Base-by-base conservation (phyloP, 805 yeast genomes). In the Ogataea pini region DNA sequence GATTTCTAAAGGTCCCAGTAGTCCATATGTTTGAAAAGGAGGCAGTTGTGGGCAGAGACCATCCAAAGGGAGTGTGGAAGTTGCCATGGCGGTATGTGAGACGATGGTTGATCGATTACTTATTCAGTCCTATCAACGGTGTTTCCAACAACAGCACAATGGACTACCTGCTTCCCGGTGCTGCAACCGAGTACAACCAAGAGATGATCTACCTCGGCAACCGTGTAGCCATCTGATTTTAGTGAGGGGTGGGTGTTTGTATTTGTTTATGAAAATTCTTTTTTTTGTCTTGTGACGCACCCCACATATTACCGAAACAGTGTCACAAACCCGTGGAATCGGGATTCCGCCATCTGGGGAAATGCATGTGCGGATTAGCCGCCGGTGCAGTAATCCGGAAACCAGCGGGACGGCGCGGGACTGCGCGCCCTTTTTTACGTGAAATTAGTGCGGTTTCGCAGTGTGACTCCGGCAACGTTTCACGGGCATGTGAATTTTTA, bases 21-120 rank as follows among this genome's bases (percentile, higher is more conserved):
- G 55, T 61, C 18, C 67, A 65, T 33, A 44, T 64, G 20, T 58
- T 64, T 47, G 68, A 64, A 19, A 54, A 50, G 12, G 60, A 59
- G 38, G 31, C 53, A 16, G 54, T 61, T 20, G 48, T 42, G 14
- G 51, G 60, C n/a, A 47, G 43, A n/a, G 39, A 39, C 19, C 32
- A 37, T 42, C 52, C 44, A 2, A 39, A 16, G 27, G 44, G 34
- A 27, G 17, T 25, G 40, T 20, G 43, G 17, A 43, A 39, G 37
- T 16, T 24, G 14, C 48, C 46, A 4, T 40, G 48, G 44, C 34
- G 47, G 20, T 14, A 25, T 9, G 13, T 47, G 25, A 44, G 55
- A 36, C 41, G 49, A 14, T 36, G 46, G 22, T 16, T 56, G 42
- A 47, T 56, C 41, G 48, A 56, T 33, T 34, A 49, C 24, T 29